Conservation (phyloP, 345 rosid genomes). For the Moringa oleifera region DNA sequence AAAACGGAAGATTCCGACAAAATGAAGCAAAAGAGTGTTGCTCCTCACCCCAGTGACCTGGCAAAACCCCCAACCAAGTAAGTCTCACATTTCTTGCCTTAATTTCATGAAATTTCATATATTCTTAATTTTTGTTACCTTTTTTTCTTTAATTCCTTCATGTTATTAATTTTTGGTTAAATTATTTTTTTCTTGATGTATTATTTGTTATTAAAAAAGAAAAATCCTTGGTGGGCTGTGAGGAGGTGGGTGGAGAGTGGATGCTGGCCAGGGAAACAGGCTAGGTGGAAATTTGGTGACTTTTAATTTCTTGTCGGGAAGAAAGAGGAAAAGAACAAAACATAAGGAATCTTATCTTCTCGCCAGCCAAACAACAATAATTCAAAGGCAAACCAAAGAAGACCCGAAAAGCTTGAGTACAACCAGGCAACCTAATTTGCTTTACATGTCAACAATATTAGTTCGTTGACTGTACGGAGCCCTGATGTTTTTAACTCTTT, state of each 20-base stretch:
- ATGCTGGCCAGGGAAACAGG: no score
- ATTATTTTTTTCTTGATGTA: no score
- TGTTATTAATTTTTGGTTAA: no score
- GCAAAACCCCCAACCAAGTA: constrained; percentile 66
- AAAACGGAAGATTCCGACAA: constrained; percentile 13
- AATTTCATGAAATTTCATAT: not conserved
- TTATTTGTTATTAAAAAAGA: no score
- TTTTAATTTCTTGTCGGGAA: constrained; percentile 39
- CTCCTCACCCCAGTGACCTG: constrained; percentile 17
- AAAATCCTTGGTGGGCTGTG: no score
- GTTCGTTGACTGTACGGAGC: no score
- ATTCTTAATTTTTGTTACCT: not conserved
- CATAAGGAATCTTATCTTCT: constrained; percentile 58
- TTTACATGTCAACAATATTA: not conserved
- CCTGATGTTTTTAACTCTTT: no score
- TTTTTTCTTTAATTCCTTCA: no score
- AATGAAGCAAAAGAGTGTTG: constrained; percentile 30
- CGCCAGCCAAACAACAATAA: constrained; percentile 20
- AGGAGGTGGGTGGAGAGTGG: no score
- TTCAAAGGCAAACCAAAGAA: not conserved
- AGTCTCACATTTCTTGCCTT: constrained; percentile 11
- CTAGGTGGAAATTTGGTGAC: no score
- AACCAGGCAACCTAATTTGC: not conserved
- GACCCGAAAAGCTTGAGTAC: not conserved
- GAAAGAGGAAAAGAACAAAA: constrained; percentile 55